Evolutionary conservation across 768 basidiomycete species (phyloP).

Genomic region (Rhodosporidiobolus sp.): DNA sequence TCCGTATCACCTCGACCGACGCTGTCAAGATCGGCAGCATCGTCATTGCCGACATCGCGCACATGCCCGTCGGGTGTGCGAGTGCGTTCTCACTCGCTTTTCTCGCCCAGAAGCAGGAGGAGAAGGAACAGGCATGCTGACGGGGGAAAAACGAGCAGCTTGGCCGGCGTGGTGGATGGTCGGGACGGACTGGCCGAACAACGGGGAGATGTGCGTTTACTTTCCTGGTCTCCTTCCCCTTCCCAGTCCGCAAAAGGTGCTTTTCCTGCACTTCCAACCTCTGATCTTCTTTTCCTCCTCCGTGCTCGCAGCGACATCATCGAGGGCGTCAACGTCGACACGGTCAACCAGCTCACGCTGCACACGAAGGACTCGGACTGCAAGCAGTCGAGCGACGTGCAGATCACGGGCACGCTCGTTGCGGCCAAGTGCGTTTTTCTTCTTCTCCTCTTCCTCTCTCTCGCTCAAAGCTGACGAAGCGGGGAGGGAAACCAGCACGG

Average conservation of each 20-base stretch:
- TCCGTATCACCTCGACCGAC: conserved; percentile 22
- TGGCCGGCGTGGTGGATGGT: conserved; percentile 18
- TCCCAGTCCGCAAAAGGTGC: neutral
- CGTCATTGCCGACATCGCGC: conserved; percentile 24
- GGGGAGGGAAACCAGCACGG: neutral
- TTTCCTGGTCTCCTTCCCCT: neutral
- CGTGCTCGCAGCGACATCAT: conserved; percentile 26
- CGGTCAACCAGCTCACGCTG: conserved; percentile 22
- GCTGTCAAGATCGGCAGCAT: conserved; percentile 15
- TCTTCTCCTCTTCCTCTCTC: neutral
- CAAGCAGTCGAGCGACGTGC: neutral
- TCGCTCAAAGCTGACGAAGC: neutral
- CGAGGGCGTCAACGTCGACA: conserved; percentile 21
- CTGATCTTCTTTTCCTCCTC: neutral
- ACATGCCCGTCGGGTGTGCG: conserved; percentile 27
- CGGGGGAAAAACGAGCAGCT: neutral
- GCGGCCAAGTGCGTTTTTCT: conserved; percentile 20
- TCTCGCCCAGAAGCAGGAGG: no score
- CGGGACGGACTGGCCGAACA: conserved; percentile 10
- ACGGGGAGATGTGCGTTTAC: conserved; percentile 26
- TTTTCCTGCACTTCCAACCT: neutral
- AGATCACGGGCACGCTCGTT: conserved; percentile 9
- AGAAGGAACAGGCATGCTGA: no score
- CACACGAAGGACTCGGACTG: conserved; percentile 21
- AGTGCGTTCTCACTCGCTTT: neutral